Evolutionary conservation across 1,139 yeast genomes (phyloP).

Genomic region (Spencermartinsiella ligniputridi): DNA sequence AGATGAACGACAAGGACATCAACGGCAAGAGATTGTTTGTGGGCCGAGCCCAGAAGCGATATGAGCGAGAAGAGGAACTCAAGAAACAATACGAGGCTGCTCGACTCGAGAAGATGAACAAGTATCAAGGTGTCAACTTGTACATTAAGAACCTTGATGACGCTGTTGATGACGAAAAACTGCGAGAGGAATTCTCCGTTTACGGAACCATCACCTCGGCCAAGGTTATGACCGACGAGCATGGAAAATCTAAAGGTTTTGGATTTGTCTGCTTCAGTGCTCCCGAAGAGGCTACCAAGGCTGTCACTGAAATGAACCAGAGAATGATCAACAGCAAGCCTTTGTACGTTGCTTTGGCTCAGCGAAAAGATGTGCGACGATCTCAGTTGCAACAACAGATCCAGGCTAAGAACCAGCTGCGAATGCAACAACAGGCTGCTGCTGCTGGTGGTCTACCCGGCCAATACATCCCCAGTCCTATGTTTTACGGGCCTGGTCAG

Average conservation of each 20-base stretch:
- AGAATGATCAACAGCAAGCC: constrained; percentile 96
- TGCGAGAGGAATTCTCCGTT: constrained; percentile 88
- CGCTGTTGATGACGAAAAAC: constrained; percentile 81
- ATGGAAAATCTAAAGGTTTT: constrained; percentile 95
- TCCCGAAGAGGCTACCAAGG: constrained; percentile 99
- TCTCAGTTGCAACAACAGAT: constrained; percentile 96
- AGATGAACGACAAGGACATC: constrained; percentile 80
- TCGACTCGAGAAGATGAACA: constrained; percentile 86
- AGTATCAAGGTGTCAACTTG: constrained; percentile 97
- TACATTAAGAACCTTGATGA: constrained; percentile 97
- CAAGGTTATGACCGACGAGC: constrained; percentile 92
- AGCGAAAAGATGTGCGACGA: constrained; percentile 97
- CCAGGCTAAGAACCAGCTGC: constrained; percentile 97
- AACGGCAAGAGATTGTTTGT: constrained; percentile 75
- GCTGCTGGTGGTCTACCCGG: constrained; percentile 86
- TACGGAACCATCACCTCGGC: constrained; percentile 96
- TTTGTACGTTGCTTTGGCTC: constrained; percentile 97
- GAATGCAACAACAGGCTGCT: constrained; percentile 83
- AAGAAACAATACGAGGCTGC: constrained; percentile 93
- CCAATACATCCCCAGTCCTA: constrained; percentile 85
- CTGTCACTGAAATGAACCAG: constrained; percentile 98
- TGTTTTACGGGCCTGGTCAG: constrained; percentile 71
- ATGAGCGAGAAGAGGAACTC: constrained; percentile 91
- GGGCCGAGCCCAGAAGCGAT: constrained; percentile 91
- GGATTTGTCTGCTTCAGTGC: constrained; percentile 98